Evolutionary conservation across 768 basidiomycete genomes (phyloP).

Genomic region (Megacollybia marginata): DNA sequence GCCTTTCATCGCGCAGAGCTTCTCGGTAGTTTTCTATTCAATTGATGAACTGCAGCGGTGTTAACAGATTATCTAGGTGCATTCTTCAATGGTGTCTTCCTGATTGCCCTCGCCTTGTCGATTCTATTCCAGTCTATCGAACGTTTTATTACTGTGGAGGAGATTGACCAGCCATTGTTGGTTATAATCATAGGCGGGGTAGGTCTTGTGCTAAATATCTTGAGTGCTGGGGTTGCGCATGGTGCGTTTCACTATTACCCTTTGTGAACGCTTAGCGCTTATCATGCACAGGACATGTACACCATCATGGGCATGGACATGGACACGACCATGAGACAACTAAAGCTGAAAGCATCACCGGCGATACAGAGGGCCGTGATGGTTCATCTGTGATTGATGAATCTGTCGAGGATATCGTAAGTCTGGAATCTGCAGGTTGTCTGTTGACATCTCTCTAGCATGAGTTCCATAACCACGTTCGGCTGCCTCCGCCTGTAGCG

Average conservation of each 20-base stretch:
- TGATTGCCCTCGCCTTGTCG: slow-evolving; percentile 44
- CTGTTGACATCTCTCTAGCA: slow-evolving; percentile 15
- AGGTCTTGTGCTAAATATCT: slow-evolving; percentile 39
- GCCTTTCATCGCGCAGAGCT: slow-evolving; percentile 51
- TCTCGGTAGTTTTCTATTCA: slow-evolving; percentile 31
- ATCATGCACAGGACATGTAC: not conserved
- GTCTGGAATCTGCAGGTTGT: too few species aligned
- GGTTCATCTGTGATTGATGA: too few species aligned
- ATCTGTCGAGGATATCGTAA: too few species aligned
- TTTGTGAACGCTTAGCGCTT: not conserved
- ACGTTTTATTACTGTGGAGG: slow-evolving; percentile 42
- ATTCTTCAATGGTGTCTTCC: slow-evolving; percentile 49
- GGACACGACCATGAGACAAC: slow-evolving; percentile 21
- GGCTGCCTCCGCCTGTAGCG: slow-evolving; percentile 25
- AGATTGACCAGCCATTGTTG: slow-evolving; percentile 32
- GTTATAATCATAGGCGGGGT: slow-evolving; percentile 42
- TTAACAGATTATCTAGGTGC: slow-evolving; percentile 27
- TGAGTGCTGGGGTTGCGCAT: slow-evolving; percentile 43
- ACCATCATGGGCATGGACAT: slow-evolving; percentile 38
- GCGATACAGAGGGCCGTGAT: too few species aligned
- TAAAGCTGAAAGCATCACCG: too few species aligned
- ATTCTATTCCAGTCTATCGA: slow-evolving; percentile 48
- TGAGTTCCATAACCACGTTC: slow-evolving; percentile 40
- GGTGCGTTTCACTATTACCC: slow-evolving; percentile 7
- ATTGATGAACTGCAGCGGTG: not conserved